Base-by-base conservation (phyloP, 768 basidiomycete species). In the Leccinellum albellum region DNA sequence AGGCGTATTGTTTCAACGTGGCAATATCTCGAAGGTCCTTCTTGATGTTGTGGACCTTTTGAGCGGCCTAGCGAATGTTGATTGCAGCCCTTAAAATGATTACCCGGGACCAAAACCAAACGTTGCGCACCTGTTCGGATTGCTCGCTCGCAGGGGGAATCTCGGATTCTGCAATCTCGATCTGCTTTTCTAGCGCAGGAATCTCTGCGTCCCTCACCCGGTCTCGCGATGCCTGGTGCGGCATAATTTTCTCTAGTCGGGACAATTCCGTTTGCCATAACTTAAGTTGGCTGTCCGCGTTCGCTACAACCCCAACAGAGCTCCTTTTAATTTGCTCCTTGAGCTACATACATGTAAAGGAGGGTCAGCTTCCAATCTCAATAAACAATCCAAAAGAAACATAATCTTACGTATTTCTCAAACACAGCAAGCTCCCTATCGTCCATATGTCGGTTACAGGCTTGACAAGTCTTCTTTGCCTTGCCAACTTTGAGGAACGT, bases 371-470 rank as follows among this genome's bases (percentile, higher is more conserved):
- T 12, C 15, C 1, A 1, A 6, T 13, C 9, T 10, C 1, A 28
- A 45, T 1, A 13, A 14, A 46, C 7, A 2, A 8, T 9, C 8
- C 17, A 33, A 33, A 42, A 2, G 17, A 24, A 57, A 40, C 37
- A 40, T n/a, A n/a, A n/a, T 37, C 85, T 52, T 55, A 91, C 92
- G 64, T 84, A 84, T 73, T 79, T 81, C 69, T 94, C 88, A 58
- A 94, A 90, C 1, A 79, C 77, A 0, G 73, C 72, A 47, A 82
- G 62, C 45, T 86, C 86, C 2, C 68, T 65, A 26, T 80, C 79
- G 21, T 80, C 74, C 66, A 98, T 73, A 37, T 76, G 76, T 1
- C 94, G 82, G 63, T 85, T 84, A 67, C 96, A 98, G 8, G 85
- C 85, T 12, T 82, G 76, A 65, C 96, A 99, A 0, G 78, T 70